Conservation (phyloP, 179 eudicot genomes). For the Nepenthes alata region DNA sequence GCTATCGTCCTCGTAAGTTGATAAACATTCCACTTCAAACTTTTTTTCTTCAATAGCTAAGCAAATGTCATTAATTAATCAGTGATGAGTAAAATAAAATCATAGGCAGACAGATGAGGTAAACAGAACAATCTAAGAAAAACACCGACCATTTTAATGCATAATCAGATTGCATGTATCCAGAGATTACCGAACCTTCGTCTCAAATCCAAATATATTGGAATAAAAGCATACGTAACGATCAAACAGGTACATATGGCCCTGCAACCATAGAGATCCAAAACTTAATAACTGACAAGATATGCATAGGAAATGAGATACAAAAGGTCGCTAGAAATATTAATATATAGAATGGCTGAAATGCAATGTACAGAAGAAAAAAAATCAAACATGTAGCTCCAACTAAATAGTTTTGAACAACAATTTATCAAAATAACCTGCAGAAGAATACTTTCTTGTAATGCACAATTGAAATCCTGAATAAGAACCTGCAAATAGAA, state of each 20-base stretch:
- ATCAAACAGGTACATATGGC: constrained; percentile 92
- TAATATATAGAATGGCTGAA: background rate
- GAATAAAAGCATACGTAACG: constrained; percentile 86
- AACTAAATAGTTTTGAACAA: background rate
- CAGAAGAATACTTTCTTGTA: constrained; percentile 92
- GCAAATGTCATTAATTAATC: too few relatives aligned
- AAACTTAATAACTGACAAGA: constrained; percentile 1
- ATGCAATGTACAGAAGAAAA: background rate
- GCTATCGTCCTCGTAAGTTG: too few relatives aligned
- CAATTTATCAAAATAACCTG: constrained; percentile 31
- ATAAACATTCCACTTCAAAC: too few relatives aligned
- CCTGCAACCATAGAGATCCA: constrained; percentile 47
- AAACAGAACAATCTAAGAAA: too few relatives aligned
- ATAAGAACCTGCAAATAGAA: constrained; percentile 46
- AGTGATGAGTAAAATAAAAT: too few relatives aligned
- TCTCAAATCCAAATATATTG: constrained; percentile 96
- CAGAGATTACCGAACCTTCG: constrained; percentile 50
- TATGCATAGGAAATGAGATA: background rate
- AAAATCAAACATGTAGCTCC: background rate
- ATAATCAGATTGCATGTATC: background rate
- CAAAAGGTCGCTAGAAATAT: background rate
- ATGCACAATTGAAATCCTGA: constrained; percentile 93
- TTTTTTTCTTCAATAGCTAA: too few relatives aligned
- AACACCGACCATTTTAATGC: too few relatives aligned
- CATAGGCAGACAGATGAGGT: too few relatives aligned